Base-by-base conservation (phyloP, 2,329 filamentous ascomycete genomes). In the Polytolypa hystricis region DNA sequence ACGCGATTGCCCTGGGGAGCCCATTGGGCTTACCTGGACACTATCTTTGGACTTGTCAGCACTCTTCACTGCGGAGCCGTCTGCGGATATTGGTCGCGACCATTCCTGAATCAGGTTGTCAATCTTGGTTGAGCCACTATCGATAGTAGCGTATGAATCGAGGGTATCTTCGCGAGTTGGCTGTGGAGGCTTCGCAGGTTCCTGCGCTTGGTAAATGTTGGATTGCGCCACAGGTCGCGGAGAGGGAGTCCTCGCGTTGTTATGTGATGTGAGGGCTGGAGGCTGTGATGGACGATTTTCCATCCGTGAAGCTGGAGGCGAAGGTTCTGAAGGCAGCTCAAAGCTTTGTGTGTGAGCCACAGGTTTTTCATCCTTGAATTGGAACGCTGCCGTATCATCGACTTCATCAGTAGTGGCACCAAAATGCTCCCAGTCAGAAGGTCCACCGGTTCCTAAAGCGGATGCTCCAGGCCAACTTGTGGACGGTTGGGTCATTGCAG, bases 371-470 rank as follows among this genome's bases (percentile, higher is more conserved):
- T 16, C 14, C 11, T 45, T 42, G 26, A 42, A 41, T 12, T 23
- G 27, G 17, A 44, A 45, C 10, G 18, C 18, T 15, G 16, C 35
- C 4, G 42, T 47, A 30, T 65, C 61, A 36, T 65, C 60, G 28
- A 64, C 45, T 15, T 59, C 52, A 17, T 53, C 58, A 5, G 52
- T 50, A 5, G 48, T 47, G n/a, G 52, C 48, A 4, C 50, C 49
- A 38, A 65, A 55, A 45, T 66, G 58, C 41, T 68, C 64, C 65
- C 65, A 68, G 40, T 67, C 65, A 3, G 65, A 68, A 4, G 64
- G 65, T 2, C 57, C 55, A 3, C 62, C 62, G 29, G 47, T 46
- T 1, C 63, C 62, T 21, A 67, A 44, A 9, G 58, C 60, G 28
- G 63, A 62, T 30, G 39, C 33, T 14, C 35, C 37, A 20, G 37